Conservation (phyloP, 352 stramenopile species). For the Aphanomyces stellatus region DNA sequence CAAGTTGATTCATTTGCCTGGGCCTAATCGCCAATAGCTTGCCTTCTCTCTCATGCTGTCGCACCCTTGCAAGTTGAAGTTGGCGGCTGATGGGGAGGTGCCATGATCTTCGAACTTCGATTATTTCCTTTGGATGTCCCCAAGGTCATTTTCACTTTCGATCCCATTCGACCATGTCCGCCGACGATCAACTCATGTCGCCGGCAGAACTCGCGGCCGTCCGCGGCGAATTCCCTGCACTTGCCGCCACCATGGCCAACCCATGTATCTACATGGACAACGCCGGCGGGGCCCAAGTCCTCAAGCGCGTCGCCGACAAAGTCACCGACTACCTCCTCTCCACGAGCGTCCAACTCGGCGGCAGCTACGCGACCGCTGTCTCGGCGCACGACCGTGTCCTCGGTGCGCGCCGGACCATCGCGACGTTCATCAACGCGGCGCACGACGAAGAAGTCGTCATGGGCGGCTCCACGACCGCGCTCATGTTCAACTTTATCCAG, state of each 20-base stretch:
- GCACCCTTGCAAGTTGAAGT: too few relatives aligned
- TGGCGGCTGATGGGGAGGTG: too few relatives aligned
- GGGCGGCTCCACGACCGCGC: slow-evolving; percentile 11
- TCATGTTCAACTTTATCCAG: slow-evolving; percentile 15
- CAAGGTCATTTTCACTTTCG: not conserved
- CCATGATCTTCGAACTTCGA: not conserved
- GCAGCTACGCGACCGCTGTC: not conserved
- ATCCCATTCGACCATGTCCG: not conserved
- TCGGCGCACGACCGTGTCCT: not conserved
- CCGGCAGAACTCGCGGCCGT: slow-evolving; percentile 9
- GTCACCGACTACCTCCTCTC: slow-evolving; percentile 14
- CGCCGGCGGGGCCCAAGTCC: slow-evolving; percentile 18
- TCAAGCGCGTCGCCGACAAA: slow-evolving; percentile 17
- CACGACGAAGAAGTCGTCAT: slow-evolving; percentile 20
- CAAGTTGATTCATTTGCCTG: too few relatives aligned
- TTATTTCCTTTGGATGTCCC: not conserved
- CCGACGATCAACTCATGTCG: not conserved
- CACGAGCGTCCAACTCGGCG: slow-evolving; percentile 14
- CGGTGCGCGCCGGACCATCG: slow-evolving; percentile 8
- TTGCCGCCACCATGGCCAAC: slow-evolving; percentile 1
- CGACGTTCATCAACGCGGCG: slow-evolving; percentile 12
- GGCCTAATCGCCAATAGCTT: too few relatives aligned
- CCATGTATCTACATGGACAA: slow-evolving; percentile 18
- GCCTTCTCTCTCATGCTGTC: too few relatives aligned
- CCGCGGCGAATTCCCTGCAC: slow-evolving; percentile 16